Evolutionary conservation across 2,329 filamentous ascomycete species (phyloP).

Genomic region (Nemania diffusa): DNA sequence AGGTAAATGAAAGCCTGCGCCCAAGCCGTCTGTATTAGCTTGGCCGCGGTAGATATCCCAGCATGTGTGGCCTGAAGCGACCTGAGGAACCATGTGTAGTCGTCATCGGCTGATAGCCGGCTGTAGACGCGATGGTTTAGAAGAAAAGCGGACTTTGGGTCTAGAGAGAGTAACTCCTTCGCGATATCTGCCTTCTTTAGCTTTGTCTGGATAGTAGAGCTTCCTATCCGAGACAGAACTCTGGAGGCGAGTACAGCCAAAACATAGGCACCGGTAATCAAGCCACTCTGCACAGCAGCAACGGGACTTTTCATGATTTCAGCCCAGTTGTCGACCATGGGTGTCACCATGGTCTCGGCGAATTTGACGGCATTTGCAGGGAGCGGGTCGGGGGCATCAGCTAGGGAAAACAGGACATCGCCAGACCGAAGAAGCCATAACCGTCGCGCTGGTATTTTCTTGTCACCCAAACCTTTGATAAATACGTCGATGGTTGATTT

Average conservation of each 20-base stretch:
- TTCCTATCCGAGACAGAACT: conserved; percentile 64
- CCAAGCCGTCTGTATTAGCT: conserved; percentile 75
- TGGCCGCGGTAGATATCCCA: conserved; percentile 61
- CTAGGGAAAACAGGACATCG: conserved; percentile 71
- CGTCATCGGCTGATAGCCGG: conserved; percentile 78
- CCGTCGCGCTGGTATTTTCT: conserved; percentile 79
- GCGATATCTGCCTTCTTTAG: conserved; percentile 71
- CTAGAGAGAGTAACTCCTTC: conserved; percentile 72
- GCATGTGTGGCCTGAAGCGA: conserved; percentile 72
- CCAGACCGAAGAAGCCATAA: conserved; percentile 83
- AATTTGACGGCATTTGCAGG: conserved; percentile 62
- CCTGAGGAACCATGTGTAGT: conserved; percentile 79
- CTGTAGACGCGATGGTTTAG: conserved; percentile 86
- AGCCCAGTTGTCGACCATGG: conserved; percentile 75
- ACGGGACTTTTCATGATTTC: conserved; percentile 83
- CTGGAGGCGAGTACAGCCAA: conserved; percentile 72
- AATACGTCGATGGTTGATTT: conserved; percentile 76
- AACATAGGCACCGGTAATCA: conserved; percentile 83
- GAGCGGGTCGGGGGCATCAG: conserved; percentile 57
- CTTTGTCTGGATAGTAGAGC: conserved; percentile 56
- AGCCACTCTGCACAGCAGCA: conserved; percentile 81
- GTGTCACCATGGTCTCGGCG: conserved; percentile 62
- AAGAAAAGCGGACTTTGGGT: conserved; percentile 88
- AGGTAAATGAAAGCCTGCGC: conserved; percentile 85
- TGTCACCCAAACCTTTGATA: conserved; percentile 85